Percentiles rank a stretch among this genome's conserved stretches.
Evolutionary conservation across 768 basidiomycete genomes (phyloP).

Genomic region (Cyclocybe aegerita): DNA sequence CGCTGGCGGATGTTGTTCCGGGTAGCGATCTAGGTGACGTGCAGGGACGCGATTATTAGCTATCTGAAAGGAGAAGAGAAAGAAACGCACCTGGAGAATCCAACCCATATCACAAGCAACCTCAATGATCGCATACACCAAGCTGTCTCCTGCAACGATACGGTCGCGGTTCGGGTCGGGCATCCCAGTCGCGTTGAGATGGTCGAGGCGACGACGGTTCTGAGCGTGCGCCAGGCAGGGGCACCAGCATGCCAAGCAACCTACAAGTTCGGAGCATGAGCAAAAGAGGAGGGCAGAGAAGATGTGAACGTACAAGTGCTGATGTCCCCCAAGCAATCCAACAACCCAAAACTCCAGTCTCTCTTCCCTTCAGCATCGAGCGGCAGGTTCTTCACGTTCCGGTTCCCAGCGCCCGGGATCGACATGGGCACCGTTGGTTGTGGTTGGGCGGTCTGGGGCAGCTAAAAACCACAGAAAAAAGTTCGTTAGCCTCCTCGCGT

Average conservation of each 20-base stretch:
- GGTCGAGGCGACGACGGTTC: conserved; percentile 15
- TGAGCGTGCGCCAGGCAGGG: conserved; percentile 19
- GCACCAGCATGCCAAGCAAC: conserved; percentile 18
- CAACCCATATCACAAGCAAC: conserved; percentile 19
- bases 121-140: conserved; percentile 11
- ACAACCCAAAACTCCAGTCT: conserved; percentile 29
- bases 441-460: no score
- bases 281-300: not conserved
- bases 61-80: not conserved
- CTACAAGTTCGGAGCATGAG: not conserved
- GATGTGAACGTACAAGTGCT: conserved; percentile 23
- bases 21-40: conserved; percentile 11
- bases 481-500: no score
- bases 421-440: conserved; percentile 6
- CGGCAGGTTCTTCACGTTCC: conserved; percentile 24
- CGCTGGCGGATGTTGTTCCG: conserved; percentile 15
- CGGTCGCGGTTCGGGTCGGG: conserved; percentile 14
- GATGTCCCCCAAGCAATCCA: conserved; percentile 23
- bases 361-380: conserved; percentile 24
- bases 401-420: conserved; percentile 23
- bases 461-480: no score
- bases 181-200: conserved; percentile 14
- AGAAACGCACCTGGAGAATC: conserved; percentile 15
- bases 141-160: conserved; percentile 8
- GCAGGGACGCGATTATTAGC: not conserved